phyloP scores from a whole-genome alignment of 441 rosid species.

The Erysimum pusillum region DNA sequence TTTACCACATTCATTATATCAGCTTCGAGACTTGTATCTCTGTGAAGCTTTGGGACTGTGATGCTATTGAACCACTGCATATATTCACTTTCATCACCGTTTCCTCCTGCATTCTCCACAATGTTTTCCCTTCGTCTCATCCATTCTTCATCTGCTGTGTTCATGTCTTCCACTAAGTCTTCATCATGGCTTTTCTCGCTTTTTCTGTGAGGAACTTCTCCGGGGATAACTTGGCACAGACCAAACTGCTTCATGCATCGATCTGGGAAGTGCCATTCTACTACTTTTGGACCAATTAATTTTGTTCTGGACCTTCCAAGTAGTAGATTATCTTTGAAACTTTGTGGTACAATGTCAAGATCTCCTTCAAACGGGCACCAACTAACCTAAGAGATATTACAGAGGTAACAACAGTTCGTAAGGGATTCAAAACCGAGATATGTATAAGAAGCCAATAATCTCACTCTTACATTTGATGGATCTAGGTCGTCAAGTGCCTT shows the following conservation, averaged over 20 bases:
- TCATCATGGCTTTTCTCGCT: slow-evolving; percentile 47
- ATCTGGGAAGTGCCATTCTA: slow-evolving; percentile 52
- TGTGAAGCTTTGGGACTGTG: slow-evolving; percentile 49
- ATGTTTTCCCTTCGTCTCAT: slow-evolving; percentile 49
- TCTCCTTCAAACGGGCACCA: slow-evolving; percentile 51
- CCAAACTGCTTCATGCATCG: slow-evolving; percentile 53
- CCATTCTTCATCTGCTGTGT: slow-evolving; percentile 50
- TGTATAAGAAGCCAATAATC: background rate
- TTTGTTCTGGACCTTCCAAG: slow-evolving; percentile 52
- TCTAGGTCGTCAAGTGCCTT: slow-evolving; percentile 71
- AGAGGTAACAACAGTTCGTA: background rate
- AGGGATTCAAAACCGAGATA: slow-evolving; percentile 3
- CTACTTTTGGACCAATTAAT: slow-evolving; percentile 49
- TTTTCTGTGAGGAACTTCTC: slow-evolving; percentile 48
- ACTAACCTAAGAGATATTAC: slow-evolving; percentile 34
- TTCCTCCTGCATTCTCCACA: slow-evolving; percentile 42
- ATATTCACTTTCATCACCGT: slow-evolving; percentile 43
- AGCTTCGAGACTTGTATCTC: slow-evolving; percentile 51
- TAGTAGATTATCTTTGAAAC: slow-evolving; percentile 44
- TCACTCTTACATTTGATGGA: slow-evolving; percentile 54
- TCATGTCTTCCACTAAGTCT: slow-evolving; percentile 47
- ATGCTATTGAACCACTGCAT: slow-evolving; percentile 53
- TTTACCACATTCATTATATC: slow-evolving; percentile 54
- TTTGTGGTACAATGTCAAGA: slow-evolving; percentile 45
- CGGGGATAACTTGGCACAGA: slow-evolving; percentile 46